Conservation (phyloP, 768 basidiomycete genomes). For the Cystobasidium tubakii region DNA sequence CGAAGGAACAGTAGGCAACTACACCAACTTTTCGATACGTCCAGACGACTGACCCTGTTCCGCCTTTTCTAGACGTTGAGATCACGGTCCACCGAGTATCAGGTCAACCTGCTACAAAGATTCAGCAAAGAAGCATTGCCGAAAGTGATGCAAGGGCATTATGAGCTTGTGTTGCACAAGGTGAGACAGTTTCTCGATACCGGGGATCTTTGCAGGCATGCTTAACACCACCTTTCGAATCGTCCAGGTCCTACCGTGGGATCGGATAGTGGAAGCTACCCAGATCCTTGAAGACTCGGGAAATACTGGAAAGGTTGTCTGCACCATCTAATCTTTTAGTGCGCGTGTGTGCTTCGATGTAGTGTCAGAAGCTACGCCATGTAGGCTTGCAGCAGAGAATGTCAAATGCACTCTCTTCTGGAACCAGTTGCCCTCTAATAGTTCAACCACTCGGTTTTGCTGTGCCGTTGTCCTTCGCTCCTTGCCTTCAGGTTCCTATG, state of each 20-base stretch:
- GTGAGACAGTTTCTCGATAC: background rate
- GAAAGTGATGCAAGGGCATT: slow-evolving; percentile 25
- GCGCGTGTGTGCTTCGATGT: background rate
- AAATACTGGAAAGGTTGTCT: slow-evolving; percentile 25
- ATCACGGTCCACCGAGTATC: slow-evolving; percentile 18
- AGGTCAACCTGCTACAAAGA: slow-evolving; percentile 13
- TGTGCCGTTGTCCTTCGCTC: too few species aligned
- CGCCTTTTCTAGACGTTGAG: slow-evolving; percentile 7
- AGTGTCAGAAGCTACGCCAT: too few species aligned
- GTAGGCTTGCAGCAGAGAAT: too few species aligned
- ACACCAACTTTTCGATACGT: background rate
- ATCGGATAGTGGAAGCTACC: slow-evolving; percentile 24
- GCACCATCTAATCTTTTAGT: slow-evolving; percentile 11
- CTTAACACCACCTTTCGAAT: too few species aligned
- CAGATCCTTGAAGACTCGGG: slow-evolving; percentile 7
- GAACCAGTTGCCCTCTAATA: too few species aligned
- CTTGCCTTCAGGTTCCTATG: too few species aligned
- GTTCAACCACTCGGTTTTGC: too few species aligned
- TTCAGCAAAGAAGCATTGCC: slow-evolving; percentile 28
- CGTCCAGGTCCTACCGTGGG: slow-evolving; percentile 14
- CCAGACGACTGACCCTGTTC: background rate
- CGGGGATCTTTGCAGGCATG: too few species aligned
- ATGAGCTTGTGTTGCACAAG: slow-evolving; percentile 29
- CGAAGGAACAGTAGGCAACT: slow-evolving; percentile 28
- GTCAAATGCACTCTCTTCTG: too few species aligned